Evolutionary conservation across 306 rosid genomes (phyloP).

Genomic region (Cicer bijugum): DNA sequence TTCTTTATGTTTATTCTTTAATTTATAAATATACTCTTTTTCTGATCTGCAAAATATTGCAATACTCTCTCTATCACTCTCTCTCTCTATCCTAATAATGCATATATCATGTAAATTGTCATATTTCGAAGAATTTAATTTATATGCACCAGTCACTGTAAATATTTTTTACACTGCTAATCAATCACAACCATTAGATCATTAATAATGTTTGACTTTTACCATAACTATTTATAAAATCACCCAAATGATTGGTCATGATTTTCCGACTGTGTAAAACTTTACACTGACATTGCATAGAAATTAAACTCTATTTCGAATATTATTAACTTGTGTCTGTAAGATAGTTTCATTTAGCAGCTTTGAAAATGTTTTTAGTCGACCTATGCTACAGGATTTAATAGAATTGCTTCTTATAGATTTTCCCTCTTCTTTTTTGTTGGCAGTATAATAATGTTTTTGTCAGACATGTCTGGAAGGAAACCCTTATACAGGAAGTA

Average conservation of each 20-base stretch:
- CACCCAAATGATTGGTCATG: no score
- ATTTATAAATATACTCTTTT: background rate
- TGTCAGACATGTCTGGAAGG: slow-evolving; percentile 95
- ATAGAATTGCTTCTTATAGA: slow-evolving; percentile 35
- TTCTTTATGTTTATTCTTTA: slow-evolving; percentile 17
- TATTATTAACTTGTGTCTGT: slow-evolving; percentile 27
- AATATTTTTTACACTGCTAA: no score
- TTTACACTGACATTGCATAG: no score
- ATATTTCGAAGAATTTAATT: background rate
- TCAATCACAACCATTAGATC: no score
- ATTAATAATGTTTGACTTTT: no score
- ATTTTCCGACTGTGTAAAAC: no score
- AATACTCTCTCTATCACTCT: slow-evolving; percentile 18
- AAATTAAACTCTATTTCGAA: background rate
- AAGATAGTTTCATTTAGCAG: slow-evolving; percentile 19
- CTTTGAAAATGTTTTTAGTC: slow-evolving; percentile 14
- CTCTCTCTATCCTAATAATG: slow-evolving; percentile 23
- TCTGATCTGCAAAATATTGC: slow-evolving; percentile 21
- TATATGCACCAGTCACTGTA: no score
- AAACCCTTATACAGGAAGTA: slow-evolving; percentile 94
- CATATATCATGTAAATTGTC: slow-evolving; percentile 13
- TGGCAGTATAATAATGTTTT: slow-evolving; percentile 80
- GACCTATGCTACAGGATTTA: slow-evolving; percentile 10
- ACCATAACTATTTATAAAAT: no score
- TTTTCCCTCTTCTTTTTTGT: slow-evolving; percentile 44